Evolutionary conservation across 495 filamentous ascomycete genomes (phyloP).

Genomic region (Talaromyces trachyspermus): DNA sequence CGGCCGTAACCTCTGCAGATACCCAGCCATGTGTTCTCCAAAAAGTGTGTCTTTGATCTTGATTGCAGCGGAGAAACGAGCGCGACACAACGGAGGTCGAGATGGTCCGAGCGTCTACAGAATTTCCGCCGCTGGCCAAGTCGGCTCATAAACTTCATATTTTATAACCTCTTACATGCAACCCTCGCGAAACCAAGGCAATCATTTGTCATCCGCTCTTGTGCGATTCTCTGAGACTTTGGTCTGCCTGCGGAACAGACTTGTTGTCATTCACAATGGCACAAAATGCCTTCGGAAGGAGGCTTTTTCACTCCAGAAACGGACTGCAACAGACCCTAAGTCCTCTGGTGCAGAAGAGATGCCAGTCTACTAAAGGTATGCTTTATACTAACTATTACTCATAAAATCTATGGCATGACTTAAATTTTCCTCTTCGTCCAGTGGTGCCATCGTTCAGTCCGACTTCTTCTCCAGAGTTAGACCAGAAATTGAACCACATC

Average conservation of each 20-base stretch:
- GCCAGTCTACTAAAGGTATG: conserved; percentile 29
- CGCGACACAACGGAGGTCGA: conserved; percentile 24
- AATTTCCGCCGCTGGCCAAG: conserved; percentile 26
- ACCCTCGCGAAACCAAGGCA: too few relatives aligned
- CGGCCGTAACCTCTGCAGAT: conserved; percentile 52
- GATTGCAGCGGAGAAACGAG: conserved; percentile 4
- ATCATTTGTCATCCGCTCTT: too few relatives aligned
- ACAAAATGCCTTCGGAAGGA: conserved; percentile 31
- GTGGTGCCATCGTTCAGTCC: conserved; percentile 42
- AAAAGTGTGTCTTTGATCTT: not conserved
- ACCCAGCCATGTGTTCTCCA: conserved; percentile 46
- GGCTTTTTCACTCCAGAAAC: conserved; percentile 30
- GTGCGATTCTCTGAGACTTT: too few relatives aligned
- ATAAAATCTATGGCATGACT: too few relatives aligned
- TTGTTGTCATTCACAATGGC: conserved; percentile 32
- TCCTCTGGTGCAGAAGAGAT: conserved; percentile 26
- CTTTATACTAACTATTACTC: not conserved
- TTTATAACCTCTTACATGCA: too few relatives aligned
- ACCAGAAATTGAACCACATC: conserved; percentile 45
- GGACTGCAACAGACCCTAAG: conserved; percentile 27
- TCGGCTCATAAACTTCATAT: not conserved
- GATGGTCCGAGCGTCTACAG: conserved; percentile 26
- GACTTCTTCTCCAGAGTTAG: conserved; percentile 45
- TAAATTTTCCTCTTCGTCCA: conserved; percentile 10
- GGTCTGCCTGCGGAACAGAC: too few relatives aligned